Evolutionary conservation across 2,329 filamentous ascomycete species (phyloP), one percentile per base, ranked within the genome.

Genomic region (Talaromyces piceae): DNA sequence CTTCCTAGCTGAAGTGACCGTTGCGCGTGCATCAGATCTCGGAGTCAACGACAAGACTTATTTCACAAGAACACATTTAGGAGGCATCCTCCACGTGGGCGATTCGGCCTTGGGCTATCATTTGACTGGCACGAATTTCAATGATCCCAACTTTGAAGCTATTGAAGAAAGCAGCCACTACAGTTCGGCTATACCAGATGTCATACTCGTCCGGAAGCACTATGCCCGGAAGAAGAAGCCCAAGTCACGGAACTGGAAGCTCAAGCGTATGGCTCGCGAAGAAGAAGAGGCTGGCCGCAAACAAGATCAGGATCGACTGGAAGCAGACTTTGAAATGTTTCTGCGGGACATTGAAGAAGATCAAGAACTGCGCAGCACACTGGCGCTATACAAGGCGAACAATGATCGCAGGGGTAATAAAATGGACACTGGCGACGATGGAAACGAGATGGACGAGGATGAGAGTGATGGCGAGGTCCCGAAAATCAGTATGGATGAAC

Each of bases 31-130:
- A 5, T 84, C 87, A 0, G 93, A 98, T 65, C 79, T 97, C 47
- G 91, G 91, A 52, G 73, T 77, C 55, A 96, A 95, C 63, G 87
- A 95, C 71, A 85, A 78, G 57, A 91, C 87, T 2, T 98, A 93
- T 72, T 93, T 91, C 67, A 86, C 87, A 52, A 80, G 91, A 54
- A 97, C 93, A 26, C 93, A 98, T 69, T 78, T 98, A 5, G 93
- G 91, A 43, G 82, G 82, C 50, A 77, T 96, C 44, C 76, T 98
- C 11, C 87, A 94, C 62, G 82, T 88, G 0, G 93, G 93, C 49
- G 93, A 98, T 73, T 91, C 88, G 0, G 93, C 86, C 4, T 83
- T 98, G 79, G 93, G 93, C n/a, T 98, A 96, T 68, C 82, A 95
- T 68, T 73, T 98, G 45, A 84, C 82, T 4, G 91, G 89, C 46